Base-by-base conservation (phyloP, 1,284 basidiomycete genomes). In the Cryptococcus sp. region DNA sequence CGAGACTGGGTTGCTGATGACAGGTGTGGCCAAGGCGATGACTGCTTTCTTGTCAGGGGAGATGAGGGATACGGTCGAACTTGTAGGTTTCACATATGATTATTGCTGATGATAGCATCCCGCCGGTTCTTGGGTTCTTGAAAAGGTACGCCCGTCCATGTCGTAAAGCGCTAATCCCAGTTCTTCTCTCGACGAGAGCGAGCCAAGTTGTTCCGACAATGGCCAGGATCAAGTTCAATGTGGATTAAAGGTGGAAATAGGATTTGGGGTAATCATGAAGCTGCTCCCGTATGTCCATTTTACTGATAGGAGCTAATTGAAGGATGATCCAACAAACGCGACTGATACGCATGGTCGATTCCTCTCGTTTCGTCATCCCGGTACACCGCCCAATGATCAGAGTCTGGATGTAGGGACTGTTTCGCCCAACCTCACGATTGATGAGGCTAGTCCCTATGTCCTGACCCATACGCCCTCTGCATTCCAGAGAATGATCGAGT, bases 21-120 rank as follows among this genome's bases (percentile, higher is more conserved):
- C 31, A 57, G 77, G 79, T 45, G 79, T 81, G 0, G 77, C 90
- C 2, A 98, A 98, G 76, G 89, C 93, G 0, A 96, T 98, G 90
- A 79, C 92, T 0, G 93, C 94, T 3, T 91, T 98, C 70, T 78
- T 98, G 25, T 92, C 90, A 0, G 88, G 88, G 9, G 89, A 91
- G 66, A 97, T 97, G 93, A 85, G 86, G 71, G 91, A 98, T 64
- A 98, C 93, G 0, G 93, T 97, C 9, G 88, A 96, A 68, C 52
- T 76, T 16, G 72, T 72, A 25, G 55, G 68, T 21, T 39, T 14
- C 1, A 51, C 46, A 52, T n/a, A 37, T 52, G 7, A 36, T 42
- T 13, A 18, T 52, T 56, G 32, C 57, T 36, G 13, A 23, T 2
- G 4, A 9, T 59, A 80, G 60, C 76, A 78, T 55, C 78, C 78